phyloP scores from a whole-genome alignment of 257 asterid genomes.

The Solanum pinnatisectum region DNA sequence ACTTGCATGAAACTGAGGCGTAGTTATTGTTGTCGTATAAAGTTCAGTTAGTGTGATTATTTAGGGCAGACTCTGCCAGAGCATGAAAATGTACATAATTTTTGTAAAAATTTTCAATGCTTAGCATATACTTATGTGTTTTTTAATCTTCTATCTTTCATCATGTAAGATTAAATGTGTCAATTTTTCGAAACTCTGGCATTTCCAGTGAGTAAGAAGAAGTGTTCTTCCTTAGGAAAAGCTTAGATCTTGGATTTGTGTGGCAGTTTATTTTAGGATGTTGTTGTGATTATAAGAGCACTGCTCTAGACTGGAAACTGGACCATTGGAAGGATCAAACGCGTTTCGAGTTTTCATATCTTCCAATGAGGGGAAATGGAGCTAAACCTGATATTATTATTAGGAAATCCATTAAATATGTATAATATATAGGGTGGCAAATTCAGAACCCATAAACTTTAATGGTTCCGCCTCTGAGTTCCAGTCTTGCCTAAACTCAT shows the following conservation, averaged over 20 bases:
- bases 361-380: too few relatives aligned
- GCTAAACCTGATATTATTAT: too few relatives aligned
- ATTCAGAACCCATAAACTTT: not conserved
- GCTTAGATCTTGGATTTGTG: not conserved
- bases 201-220: not conserved
- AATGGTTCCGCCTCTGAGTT: not conserved
- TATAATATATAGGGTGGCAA: not conserved
- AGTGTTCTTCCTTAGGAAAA: not conserved
- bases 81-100: not conserved
- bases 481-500: not conserved
- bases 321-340: not conserved
- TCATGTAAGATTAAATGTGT: not conserved
- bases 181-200: not conserved
- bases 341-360: not conserved
- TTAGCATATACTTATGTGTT: not conserved
- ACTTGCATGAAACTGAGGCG: too few relatives aligned
- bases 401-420: too few relatives aligned
- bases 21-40: not conserved
- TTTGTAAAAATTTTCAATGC: not conserved
- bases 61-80: not conserved
- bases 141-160: not conserved
- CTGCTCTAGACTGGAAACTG: not conserved
- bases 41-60: not conserved
- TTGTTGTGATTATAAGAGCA: not conserved
- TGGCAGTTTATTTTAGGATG: not conserved